Base-by-base conservation (phyloP, 768 basidiomycete species). In the Tylopilus vinaceipallidus region DNA sequence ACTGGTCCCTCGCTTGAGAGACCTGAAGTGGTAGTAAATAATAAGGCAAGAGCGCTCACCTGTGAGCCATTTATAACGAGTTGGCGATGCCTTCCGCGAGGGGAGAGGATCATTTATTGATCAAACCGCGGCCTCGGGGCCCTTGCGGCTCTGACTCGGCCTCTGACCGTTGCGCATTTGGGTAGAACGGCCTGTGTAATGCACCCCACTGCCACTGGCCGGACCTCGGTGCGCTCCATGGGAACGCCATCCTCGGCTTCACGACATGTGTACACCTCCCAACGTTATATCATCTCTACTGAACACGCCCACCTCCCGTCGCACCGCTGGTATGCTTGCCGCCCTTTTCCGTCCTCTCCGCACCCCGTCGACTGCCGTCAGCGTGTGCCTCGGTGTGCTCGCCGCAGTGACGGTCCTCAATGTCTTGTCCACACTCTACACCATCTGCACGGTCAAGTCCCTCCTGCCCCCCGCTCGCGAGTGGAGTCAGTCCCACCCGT, bases 321-420 rank as follows among this genome's bases (percentile, higher is more conserved):
- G n/a, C n/a, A n/a, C n/a, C n/a, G n/a, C n/a, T n/a, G n/a, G n/a
- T n/a, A n/a, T n/a, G n/a, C n/a, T n/a, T n/a, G n/a, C 39, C 39
- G 6, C 41, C n/a, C 5, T 42, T 20, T 40, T 16, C 22, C 42
- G 11, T 23, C 26, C 26, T n/a, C 34, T 52, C 23, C 37, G 20
- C 37, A 26, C 22, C n/a, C 23, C 50, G 17, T 37, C 54, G 14
- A 27, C 16, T 8, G 29, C 36, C 8, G 29, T 24, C 16, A 27
- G 54, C 8, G 41, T 36, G 19, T 65, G 60, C 30, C 54, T 67
- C 35, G 41, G 45, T 16, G 51, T 50, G 39, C 58, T 66, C 13
- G 53, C 49, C 17, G 39, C 39, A 17, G 53, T 67, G 46, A 66
- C 64, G 2, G 12, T 59, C 26, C 32, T 58, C 46, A 67, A 66